These are phyloP conservation scores for Yamagishiella unicocca DNA, from an alignment of 139 green algal species.

Conservation along the genomic window DNA sequence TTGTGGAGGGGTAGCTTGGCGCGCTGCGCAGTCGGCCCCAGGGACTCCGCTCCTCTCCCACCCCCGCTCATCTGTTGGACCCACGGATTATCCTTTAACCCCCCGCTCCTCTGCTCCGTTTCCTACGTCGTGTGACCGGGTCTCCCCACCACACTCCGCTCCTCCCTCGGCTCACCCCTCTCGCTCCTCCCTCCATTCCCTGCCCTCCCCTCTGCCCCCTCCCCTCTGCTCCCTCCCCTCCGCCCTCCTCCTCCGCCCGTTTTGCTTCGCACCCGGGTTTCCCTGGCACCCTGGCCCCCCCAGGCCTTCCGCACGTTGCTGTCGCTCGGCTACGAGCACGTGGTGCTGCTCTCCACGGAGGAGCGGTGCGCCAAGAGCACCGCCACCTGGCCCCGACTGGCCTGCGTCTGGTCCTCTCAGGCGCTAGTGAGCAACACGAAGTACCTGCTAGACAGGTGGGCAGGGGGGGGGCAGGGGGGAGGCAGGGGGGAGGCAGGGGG, in stretches of 20 bases:
- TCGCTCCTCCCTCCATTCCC: neutral
- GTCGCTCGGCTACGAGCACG: constrained; percentile 42
- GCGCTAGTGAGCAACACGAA: neutral
- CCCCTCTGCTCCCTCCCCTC: neutral
- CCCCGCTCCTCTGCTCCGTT: no score
- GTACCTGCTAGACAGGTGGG: constrained; percentile 42
- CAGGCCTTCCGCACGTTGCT: constrained; percentile 29
- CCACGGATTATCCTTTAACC: no score
- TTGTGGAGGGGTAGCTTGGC: no score
- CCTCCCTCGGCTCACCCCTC: neutral
- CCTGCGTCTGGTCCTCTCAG: constrained; percentile 28
- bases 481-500: neutral
- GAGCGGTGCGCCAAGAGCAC: neutral
- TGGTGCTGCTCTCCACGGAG: neutral
- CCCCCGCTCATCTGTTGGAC: no score
- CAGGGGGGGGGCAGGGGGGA: neutral
- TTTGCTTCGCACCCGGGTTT: no score
- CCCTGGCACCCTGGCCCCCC: no score
- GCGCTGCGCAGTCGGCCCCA: no score
- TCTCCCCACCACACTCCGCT: neutral
- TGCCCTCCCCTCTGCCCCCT: neutral
- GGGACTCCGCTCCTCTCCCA: no score
- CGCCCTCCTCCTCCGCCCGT: neutral
- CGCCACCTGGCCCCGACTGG: constrained; percentile 36
- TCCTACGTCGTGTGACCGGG: no score